phyloP scores from a whole-genome alignment of 2,329 filamentous ascomycete species.

The Dothideomycetes sp. region DNA sequence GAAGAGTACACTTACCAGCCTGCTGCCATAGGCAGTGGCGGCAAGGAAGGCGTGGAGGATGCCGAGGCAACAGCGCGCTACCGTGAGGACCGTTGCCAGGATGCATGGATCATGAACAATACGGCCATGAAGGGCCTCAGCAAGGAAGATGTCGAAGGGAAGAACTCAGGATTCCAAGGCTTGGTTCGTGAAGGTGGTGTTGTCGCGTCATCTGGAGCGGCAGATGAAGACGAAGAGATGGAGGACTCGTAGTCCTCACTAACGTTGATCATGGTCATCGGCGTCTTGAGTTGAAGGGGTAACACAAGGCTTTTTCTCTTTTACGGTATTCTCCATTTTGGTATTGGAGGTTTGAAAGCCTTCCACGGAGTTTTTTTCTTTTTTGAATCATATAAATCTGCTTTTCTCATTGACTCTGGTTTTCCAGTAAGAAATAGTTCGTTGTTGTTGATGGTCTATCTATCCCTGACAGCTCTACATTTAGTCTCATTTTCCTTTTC shows the following conservation, averaged over 20 bases:
- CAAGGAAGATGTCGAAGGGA: conserved; percentile 38
- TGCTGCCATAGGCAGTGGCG: conserved; percentile 26
- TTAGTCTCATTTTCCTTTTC: no score
- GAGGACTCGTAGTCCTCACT: conserved; percentile 13
- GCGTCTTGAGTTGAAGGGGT: no score
- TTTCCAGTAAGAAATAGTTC: no score
- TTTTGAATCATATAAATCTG: no score
- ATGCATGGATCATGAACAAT: conserved; percentile 36
- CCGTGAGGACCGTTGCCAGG: conserved; percentile 30
- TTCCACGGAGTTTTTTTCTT: no score
- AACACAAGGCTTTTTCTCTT: no score
- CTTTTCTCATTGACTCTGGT: no score
- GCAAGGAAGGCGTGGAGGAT: conserved; percentile 27
- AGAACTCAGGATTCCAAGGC: conserved; percentile 26
- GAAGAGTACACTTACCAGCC: conserved; percentile 35
- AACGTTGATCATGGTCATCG: no score
- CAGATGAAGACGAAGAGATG: conserved; percentile 15
- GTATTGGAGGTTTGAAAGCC: no score
- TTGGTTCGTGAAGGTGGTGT: conserved; percentile 17
- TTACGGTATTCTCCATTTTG: no score
- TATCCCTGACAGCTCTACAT: no score
- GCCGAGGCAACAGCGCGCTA: conserved; percentile 27
- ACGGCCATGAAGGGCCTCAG: conserved; percentile 38
- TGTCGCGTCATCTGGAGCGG: conserved; percentile 15
- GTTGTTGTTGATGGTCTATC: no score